A percentile compares a stretch with the other conserved stretches of the same genome.
These are phyloP conservation scores for Tirmania nivea DNA, from an alignment of 495 filamentous ascomycete species.

Conservation along the genomic window DNA sequence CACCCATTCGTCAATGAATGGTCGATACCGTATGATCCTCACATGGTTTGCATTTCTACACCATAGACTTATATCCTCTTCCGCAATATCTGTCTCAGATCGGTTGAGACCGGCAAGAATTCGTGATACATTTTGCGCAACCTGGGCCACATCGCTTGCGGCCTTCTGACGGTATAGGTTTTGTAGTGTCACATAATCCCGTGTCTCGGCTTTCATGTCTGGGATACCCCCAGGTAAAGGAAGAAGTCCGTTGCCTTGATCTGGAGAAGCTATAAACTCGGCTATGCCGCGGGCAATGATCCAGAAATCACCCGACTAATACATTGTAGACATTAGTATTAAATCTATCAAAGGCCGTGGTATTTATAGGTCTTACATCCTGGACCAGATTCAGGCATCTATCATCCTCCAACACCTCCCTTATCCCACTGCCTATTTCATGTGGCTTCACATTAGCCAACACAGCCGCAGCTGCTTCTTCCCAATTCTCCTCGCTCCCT, in stretches of 20 bases:
- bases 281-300: slow-evolving; percentile 64
- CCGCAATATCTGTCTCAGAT: slow-evolving; percentile 28
- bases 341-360: neutral
- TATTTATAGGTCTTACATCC: slow-evolving; percentile 11
- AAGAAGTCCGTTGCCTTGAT: slow-evolving; percentile 28
- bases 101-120: slow-evolving; percentile 34
- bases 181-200: slow-evolving; percentile 77
- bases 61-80: slow-evolving; percentile 71
- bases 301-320: slow-evolving; percentile 47
- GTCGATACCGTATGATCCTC: slow-evolving; percentile 52
- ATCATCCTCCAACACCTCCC: slow-evolving; percentile 53
- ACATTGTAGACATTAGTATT: neutral
- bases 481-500: slow-evolving; percentile 91
- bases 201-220: slow-evolving; percentile 94
- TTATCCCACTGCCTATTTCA: slow-evolving; percentile 41
- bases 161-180: slow-evolving; percentile 88
- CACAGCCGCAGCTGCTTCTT: slow-evolving; percentile 73
- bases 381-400: slow-evolving; percentile 29
- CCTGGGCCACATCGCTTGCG: slow-evolving; percentile 54
- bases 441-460: slow-evolving; percentile 56
- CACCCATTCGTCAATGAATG: slow-evolving; percentile 24
- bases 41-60: slow-evolving; percentile 92
- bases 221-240: slow-evolving; percentile 75
- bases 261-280: slow-evolving; percentile 47
- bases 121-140: slow-evolving; percentile 43